Base-by-base conservation (phyloP, 2,329 filamentous ascomycete species). In the Akanthomyces lecanii region DNA sequence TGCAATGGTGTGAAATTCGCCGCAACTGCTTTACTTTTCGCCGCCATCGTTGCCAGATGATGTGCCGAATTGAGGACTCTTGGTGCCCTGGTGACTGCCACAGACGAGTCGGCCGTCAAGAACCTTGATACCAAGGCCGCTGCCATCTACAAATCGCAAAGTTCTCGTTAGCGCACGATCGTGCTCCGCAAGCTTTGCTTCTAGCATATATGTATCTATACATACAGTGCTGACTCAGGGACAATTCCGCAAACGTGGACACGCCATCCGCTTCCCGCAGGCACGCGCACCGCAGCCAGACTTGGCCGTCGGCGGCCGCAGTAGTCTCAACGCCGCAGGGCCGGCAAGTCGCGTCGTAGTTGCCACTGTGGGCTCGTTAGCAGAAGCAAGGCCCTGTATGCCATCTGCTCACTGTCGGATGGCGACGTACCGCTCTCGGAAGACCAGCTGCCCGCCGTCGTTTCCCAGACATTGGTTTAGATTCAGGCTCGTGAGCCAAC, bases 401-500 rank as follows among this genome's bases (percentile, higher is more conserved):
- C 12, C 33, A 11, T 38, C 33, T 38, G 33, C 33, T 38, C 8
- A 38, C 12, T 7, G 8, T 18, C 5, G 42, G 21, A 10, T 25
- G n/a, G 42, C 12, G 8, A 67, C 68, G 56, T 45, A 71, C 70
- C 38, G 30, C 4, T 65, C 61, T 14, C 40, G 45, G 45, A 67
- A 70, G 2, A 63, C 61, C 30, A 72, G 62, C 8, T 40, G 50
- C 0, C 70, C 69, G 16, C 47, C 63, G 14, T 55, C 33, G 54
- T 67, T 69, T 11, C 58, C 69, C 21, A 70, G 21, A 21, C 69
- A 71, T 12, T 45, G 23, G 25, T 71, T 71, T 63, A 71, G 44
- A 47, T 71, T 70, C 52, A 72, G 25, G 40, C 54, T 68, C 52
- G 71, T 71, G n/a, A 64, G 52, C 69, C 68, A 71, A 67, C 65